These are phyloP conservation scores for Tympanopsis confertula DNA, from an alignment of 2,329 filamentous ascomycete species.

Conservation along the genomic window DNA sequence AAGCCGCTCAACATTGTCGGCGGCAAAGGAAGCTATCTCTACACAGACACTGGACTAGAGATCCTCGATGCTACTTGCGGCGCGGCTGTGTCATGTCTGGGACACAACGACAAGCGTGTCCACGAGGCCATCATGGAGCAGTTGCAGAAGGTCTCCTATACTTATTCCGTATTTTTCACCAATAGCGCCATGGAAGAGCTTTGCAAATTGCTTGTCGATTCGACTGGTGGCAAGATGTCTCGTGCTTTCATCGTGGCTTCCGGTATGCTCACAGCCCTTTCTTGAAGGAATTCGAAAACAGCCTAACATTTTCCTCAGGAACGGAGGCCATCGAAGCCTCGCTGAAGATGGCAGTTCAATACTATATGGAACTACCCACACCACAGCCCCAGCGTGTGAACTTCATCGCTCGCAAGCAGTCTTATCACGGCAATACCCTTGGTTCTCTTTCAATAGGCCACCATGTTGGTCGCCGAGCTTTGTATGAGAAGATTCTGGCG, in stretches of 20 bases:
- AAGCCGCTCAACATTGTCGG: neutral
- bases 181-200: conserved; percentile 37
- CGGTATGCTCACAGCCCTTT: conserved; percentile 8
- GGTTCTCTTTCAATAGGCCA: conserved; percentile 50
- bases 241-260: conserved; percentile 25
- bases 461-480: conserved; percentile 42
- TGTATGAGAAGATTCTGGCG: conserved; percentile 45
- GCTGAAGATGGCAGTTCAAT: conserved; percentile 57
- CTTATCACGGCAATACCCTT: conserved; percentile 62
- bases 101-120: conserved; percentile 52
- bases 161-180: conserved; percentile 45
- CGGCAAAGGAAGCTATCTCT: conserved; percentile 11
- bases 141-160: conserved; percentile 44
- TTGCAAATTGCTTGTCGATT: conserved; percentile 22
- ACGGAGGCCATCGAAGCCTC: conserved; percentile 61
- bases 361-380: conserved; percentile 41
- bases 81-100: conserved; percentile 61
- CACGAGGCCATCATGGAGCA: conserved; percentile 46
- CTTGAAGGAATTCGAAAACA: neutral
- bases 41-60: conserved; percentile 27
- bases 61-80: conserved; percentile 66
- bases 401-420: conserved; percentile 53
- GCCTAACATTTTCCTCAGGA: conserved; percentile 22
- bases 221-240: conserved; percentile 20
- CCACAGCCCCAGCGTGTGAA: conserved; percentile 38